These are phyloP conservation scores for Vigna radiata DNA, from an alignment of 306 rosid species.

Conservation along the genomic window DNA sequence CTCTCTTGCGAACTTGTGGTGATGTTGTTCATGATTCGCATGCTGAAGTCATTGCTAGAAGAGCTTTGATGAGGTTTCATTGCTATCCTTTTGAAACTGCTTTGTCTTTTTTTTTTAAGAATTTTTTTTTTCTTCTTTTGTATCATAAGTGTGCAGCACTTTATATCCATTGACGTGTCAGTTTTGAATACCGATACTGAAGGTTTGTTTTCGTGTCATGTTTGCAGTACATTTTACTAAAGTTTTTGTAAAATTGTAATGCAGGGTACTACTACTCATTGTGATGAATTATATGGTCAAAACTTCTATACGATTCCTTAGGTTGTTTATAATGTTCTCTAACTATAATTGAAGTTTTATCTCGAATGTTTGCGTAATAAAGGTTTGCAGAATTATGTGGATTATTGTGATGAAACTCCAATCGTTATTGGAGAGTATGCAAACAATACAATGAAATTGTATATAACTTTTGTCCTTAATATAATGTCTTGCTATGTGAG, in stretches of 20 bases:
- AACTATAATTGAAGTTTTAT: neutral
- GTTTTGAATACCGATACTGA: slow-evolving; percentile 22
- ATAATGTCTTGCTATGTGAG: slow-evolving; percentile 25
- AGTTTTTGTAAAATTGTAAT: neutral
- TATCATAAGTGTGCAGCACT: neutral
- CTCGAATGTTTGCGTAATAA: neutral
- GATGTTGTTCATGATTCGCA: slow-evolving; percentile 88
- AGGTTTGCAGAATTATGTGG: neutral
- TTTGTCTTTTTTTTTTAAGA: neutral
- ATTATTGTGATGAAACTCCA: neutral
- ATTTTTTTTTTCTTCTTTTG: neutral
- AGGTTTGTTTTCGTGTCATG: neutral
- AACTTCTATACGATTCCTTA: neutral
- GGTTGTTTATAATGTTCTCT: neutral
- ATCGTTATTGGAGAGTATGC: neutral
- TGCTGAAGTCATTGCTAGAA: slow-evolving; percentile 85
- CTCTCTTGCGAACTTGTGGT: slow-evolving; percentile 68
- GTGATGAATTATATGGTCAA: neutral
- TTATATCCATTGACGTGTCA: neutral
- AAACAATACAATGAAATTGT: neutral
- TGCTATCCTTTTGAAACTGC: neutral
- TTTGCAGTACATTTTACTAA: neutral
- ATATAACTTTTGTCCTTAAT: neutral
- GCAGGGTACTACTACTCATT: neutral
- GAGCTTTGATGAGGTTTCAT: slow-evolving; percentile 78